These are phyloP conservation scores for Boletus sp. DNA, from an alignment of 768 basidiomycete species.

Conservation along the genomic window DNA sequence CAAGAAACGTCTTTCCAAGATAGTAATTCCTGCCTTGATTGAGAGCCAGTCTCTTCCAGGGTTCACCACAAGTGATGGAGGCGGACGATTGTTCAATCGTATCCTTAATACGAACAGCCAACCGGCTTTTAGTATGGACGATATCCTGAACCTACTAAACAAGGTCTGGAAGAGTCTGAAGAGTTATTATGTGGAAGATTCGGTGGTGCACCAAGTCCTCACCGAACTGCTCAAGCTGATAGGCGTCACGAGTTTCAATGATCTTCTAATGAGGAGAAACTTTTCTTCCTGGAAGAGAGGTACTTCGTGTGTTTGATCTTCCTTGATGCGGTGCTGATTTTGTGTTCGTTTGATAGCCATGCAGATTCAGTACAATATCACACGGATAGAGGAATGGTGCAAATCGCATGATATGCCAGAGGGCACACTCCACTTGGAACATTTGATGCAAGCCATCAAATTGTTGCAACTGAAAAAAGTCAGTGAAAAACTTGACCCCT, in stretches of 20 bases:
- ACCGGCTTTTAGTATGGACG: constrained; percentile 98
- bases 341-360: constrained; percentile 59
- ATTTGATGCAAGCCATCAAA: constrained; percentile 99
- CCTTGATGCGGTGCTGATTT: neutral
- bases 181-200: constrained; percentile 98
- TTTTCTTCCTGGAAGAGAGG: constrained; percentile 99
- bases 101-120: constrained; percentile 80
- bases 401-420: constrained; percentile 99
- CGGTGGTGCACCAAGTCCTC: constrained; percentile 91
- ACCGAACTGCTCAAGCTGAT: constrained; percentile 94
- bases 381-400: constrained; percentile 97
- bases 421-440: constrained; percentile 94
- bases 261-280: constrained; percentile 96
- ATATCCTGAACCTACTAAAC: constrained; percentile 93
- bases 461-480: constrained; percentile 97
- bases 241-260: constrained; percentile 97
- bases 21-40: constrained; percentile 98
- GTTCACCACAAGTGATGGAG: constrained; percentile 93
- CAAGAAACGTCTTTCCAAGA: constrained; percentile 93
- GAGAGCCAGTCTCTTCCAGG: constrained; percentile 98
- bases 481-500: constrained; percentile 10
- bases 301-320: constrained; percentile 35
- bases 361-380: constrained; percentile 99
- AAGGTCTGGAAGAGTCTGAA: constrained; percentile 98
- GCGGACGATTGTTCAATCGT: constrained; percentile 90